Evolutionary conservation across 148 eudicot genomes (phyloP).

Genomic region (Rhododendron vialii): DNA sequence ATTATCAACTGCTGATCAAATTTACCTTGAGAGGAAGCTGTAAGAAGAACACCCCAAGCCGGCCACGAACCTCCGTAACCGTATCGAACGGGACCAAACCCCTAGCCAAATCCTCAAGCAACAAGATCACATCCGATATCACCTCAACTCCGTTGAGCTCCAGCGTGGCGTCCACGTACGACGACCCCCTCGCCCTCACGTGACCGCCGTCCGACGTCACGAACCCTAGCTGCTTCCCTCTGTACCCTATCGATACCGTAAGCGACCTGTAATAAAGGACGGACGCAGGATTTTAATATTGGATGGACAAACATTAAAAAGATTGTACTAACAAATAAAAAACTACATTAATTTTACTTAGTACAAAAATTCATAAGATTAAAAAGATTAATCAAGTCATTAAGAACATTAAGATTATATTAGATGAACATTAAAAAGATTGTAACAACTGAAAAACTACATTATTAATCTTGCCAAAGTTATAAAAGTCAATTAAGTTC

Average conservation of each 20-base stretch:
- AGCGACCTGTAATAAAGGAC: constrained; percentile 23
- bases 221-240: constrained; percentile 61
- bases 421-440: no score
- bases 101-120: constrained; percentile 56
- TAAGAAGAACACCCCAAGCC: constrained; percentile 35
- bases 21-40: constrained; percentile 51
- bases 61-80: constrained; percentile 44
- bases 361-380: no score
- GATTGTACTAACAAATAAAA: no score
- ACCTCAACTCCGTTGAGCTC: constrained; percentile 42
- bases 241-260: constrained; percentile 45
- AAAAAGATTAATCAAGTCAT: no score
- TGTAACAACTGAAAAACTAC: no score
- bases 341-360: no score
- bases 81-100: constrained; percentile 57
- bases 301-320: no score
- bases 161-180: constrained; percentile 58
- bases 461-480: no score
- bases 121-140: constrained; percentile 32
- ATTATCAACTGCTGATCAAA: not conserved
- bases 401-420: no score
- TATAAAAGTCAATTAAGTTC: no score
- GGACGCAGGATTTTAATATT: no score
- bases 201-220: constrained; percentile 43
- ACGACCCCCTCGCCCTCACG: constrained; percentile 42